Evolutionary conservation across 768 basidiomycete species (phyloP), one percentile per base, ranked within the genome.

Genomic region (Hysterangium stoloniferum): DNA sequence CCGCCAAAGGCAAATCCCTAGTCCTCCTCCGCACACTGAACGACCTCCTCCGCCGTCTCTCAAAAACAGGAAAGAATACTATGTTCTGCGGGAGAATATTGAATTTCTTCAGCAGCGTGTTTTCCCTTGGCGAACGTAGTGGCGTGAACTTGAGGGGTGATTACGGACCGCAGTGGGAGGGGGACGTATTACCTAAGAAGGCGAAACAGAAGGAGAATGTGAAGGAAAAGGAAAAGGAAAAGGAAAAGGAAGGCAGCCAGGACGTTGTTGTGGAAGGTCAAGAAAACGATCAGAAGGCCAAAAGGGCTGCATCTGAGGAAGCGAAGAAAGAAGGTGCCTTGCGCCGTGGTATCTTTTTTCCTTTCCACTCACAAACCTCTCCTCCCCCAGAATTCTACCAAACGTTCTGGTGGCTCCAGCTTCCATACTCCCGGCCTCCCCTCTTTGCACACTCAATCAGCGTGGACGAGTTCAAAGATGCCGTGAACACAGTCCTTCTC

Each of bases 91-190:
- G 92, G 4, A 78, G 90, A 1, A 94, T 96, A 61, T 71, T 92
- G 62, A 84, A 85, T 1, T 93, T 94, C 64, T 68, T 95, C 43
- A 87, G 85, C 53, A 79, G 78, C 1, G 87, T 90, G 1, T 95
- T 92, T 62, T 86, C 89, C 5, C 66, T 96, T 7, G 86, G 87
- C 2, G 92, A 95, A 64, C 71, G 90, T 44, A 92, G 89, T 62
- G 90, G 92, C 28, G 92, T 95, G 29, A 96, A 96, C 64, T 66
- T 95, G 55, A 72, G 92, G 28, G 92, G 92, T 52, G 87, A 94
- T 66, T 90, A 84, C 62, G 81, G 89, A 0, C 80, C 86, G 8
- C 68, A 72, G 20, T 88, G 86, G 87, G 82, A 88, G 53, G 78
- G 80, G 12, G 78, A 82, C 15, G 17, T 43, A 52, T n/a, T n/a